A percentile compares a stretch with the other conserved stretches of the same genome.
These are phyloP conservation scores for Floccularia luteovirens DNA, from an alignment of 768 basidiomycete genomes.

Conservation along the genomic window DNA sequence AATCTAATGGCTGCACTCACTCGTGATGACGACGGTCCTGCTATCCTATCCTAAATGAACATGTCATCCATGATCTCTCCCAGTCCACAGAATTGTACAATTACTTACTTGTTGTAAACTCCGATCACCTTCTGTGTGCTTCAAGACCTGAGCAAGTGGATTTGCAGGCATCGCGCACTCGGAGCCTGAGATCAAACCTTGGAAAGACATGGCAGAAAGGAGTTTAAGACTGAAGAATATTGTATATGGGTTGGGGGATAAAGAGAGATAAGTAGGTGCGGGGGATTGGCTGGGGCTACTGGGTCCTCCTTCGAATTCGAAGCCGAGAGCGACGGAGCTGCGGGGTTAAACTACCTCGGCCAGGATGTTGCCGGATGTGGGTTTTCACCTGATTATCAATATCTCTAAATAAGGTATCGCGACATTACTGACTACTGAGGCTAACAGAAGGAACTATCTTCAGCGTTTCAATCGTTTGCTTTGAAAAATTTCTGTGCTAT, in stretches of 20 bases:
- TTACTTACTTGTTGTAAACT: conserved; percentile 74
- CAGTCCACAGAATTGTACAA: not conserved
- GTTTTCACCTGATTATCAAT: conserved; percentile 10
- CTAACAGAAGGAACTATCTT: no score
- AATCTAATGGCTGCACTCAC: conserved; percentile 26
- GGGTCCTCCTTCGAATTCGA: not conserved
- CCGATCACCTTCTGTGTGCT: conserved; percentile 84
- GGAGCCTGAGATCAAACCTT: conserved; percentile 77
- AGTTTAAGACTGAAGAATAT: no score
- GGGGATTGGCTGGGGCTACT: no score
- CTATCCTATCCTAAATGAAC: conserved; percentile 55
- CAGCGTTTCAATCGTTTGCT: no score
- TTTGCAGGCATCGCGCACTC: conserved; percentile 85
- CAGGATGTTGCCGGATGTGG: conserved; percentile 16
- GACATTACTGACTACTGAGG: no score
- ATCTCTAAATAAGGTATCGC: not conserved
- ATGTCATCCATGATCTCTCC: not conserved
- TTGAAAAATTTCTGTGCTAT: no score
- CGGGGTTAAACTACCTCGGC: conserved; percentile 16
- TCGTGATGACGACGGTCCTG: conserved; percentile 64
- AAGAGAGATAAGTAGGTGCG: no score
- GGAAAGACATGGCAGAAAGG: conserved; percentile 58
- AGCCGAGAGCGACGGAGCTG: conserved; percentile 2
- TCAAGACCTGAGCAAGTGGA: conserved; percentile 83
- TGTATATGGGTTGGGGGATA: no score